These are phyloP conservation scores for Codiaeum variegatum DNA, from an alignment of 441 rosid species.

Conservation along the genomic window DNA sequence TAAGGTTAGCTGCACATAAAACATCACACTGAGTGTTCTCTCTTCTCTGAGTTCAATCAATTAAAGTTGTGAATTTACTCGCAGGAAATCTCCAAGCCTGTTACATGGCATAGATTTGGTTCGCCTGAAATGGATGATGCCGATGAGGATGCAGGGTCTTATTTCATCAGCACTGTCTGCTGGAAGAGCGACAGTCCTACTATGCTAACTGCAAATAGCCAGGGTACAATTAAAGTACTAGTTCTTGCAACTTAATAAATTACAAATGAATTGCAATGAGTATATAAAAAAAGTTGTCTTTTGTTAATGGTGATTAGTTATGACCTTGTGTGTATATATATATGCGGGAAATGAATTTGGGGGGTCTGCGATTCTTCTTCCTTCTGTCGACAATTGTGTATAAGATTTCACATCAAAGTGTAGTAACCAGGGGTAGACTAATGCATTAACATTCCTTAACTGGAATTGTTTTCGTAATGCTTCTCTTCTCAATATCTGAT, in stretches of 20 bases:
- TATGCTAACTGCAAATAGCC: conserved; percentile 94
- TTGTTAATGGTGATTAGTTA: neutral
- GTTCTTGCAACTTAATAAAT: conserved; percentile 58
- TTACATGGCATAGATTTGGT: conserved; percentile 86
- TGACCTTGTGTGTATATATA: neutral
- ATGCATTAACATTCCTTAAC: neutral
- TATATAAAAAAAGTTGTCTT: neutral
- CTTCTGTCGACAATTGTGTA: neutral
- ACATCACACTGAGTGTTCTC: neutral
- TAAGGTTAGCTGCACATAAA: conserved; percentile 50
- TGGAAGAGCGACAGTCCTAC: conserved; percentile 98
- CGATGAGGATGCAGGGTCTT: conserved; percentile 83
- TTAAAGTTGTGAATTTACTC: conserved; percentile 4
- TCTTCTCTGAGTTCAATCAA: neutral
- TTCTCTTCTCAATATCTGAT: neutral
- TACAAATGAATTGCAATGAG: neutral
- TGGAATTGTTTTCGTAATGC: neutral
- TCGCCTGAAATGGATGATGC: conserved; percentile 77
- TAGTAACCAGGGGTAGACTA: neutral
- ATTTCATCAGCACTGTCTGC: conserved; percentile 95
- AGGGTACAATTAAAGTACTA: conserved; percentile 90
- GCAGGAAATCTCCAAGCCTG: conserved; percentile 90
- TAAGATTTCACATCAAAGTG: neutral
- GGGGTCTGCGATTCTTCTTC: neutral
- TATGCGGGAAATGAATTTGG: conserved; percentile 6